Evolutionary conservation across 2,329 filamentous ascomycete species (phyloP), one percentile per base, ranked within the genome.

Genomic region (Dryadomyces quercivorus): DNA sequence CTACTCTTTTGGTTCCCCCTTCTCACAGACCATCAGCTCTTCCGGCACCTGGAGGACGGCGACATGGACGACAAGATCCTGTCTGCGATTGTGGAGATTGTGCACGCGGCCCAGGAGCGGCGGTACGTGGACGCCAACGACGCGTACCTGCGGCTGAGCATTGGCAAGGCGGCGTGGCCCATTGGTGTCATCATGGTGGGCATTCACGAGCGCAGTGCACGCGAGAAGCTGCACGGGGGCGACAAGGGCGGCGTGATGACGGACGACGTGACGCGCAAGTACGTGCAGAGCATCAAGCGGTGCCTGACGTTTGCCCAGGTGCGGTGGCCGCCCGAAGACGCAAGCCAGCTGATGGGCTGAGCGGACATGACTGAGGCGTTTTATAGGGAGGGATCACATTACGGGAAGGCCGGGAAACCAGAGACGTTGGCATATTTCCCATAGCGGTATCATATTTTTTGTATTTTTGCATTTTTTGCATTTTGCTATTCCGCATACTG

Each of bases 111-210:
- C 4, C 93, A 98, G 70, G 84, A 90, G 65, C 80, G 90, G 57
- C 82, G 88, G 59, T 98, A 98, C 65, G 92, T 98, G 49, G 88
- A 96, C 70, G 93, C 93, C 38, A 97, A 97, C 66, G 88, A 98
- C 67, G 91, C 89, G 0, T 98, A 98, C 68, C 74, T 98, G 57
- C 79, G 88, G 53, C 75, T 98, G 54, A 95, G 88, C 67, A 98
- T 98, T 64, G 90, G 90, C 60, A 95, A 95, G 72, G 91, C 90
- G 61, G 93, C 93, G 16, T 98, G 93, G 93, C 93, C 93, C 22
- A 98, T 98, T 64, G 93, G 93, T 70, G 93, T 98, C 43, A 98
- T 93, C 68, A 98, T 97, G 93, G 93, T 98, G 64, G 93, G 93
- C 75, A 98, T 98, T 63, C 93, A 98, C 79, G 93, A 97, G 75